A percentile compares a stretch with the other conserved stretches of the same genome.
Conservation (phyloP, 805 yeast species). For the Metschnikowia noctiluminum region DNA sequence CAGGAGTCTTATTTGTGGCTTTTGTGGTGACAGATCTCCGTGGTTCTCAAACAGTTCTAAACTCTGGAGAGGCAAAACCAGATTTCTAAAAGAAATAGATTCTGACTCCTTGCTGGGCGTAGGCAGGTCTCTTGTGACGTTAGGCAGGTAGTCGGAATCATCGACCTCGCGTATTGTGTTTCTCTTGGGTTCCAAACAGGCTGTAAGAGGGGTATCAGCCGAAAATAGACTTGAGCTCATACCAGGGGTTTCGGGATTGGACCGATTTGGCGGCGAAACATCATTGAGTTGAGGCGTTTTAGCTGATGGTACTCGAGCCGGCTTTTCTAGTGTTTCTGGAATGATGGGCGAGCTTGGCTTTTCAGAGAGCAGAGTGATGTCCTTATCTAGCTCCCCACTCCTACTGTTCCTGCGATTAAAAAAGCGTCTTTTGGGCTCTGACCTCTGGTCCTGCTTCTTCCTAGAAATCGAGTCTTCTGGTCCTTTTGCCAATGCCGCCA, state of each 20-base stretch:
- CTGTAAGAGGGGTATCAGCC: conserved; percentile 10
- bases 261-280: not conserved
- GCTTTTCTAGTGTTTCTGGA: not conserved
- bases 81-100: not conserved
- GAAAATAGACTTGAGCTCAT: conserved; percentile 6
- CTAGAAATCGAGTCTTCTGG: not conserved
- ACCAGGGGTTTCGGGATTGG: not conserved
- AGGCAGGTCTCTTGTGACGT: conserved; percentile 6
- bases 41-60: not conserved
- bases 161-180: conserved; percentile 20
- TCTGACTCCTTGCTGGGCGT: not conserved
- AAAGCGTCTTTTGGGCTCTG: not conserved
- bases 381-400: not conserved
- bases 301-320: not conserved
- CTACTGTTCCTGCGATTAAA: conserved; percentile 2
- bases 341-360: not conserved
- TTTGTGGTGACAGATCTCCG: not conserved
- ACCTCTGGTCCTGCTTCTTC: not conserved
- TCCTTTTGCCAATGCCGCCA: conserved; percentile 12
- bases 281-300: not conserved
- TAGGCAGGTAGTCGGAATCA: conserved; percentile 18
- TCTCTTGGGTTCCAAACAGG: conserved; percentile 7
- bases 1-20: conserved; percentile 1
- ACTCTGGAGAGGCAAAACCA: not conserved
- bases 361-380: not conserved